Evolutionary conservation across 2,329 filamentous ascomycete genomes (phyloP).

Genomic region (Fusarium keratoplasticum): DNA sequence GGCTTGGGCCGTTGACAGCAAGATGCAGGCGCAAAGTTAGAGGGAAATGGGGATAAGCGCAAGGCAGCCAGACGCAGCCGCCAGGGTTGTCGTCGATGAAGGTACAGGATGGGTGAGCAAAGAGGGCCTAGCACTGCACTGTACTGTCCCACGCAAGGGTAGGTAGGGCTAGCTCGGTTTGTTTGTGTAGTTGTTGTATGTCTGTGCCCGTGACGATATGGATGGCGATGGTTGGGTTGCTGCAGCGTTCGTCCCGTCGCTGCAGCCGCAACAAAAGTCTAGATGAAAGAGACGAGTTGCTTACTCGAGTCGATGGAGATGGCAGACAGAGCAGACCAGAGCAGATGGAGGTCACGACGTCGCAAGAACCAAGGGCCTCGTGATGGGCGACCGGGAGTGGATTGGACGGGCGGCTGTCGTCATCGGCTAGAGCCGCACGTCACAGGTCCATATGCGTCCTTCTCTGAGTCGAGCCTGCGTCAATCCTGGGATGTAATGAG

Average conservation of each 20-base stretch:
- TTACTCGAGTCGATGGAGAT: constrained; percentile 1
- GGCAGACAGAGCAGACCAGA: background rate
- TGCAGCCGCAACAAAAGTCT: constrained; percentile 9
- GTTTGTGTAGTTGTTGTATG: constrained; percentile 15
- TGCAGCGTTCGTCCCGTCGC: constrained; percentile 21
- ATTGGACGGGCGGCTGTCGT: constrained; percentile 40
- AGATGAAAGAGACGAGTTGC: constrained; percentile 5
- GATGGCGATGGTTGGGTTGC: constrained; percentile 13
- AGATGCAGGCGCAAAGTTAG: constrained; percentile 36
- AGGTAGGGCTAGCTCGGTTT: constrained; percentile 1
- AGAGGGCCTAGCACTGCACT: constrained; percentile 32
- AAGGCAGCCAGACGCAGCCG: constrained; percentile 33
- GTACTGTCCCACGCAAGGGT: constrained; percentile 21
- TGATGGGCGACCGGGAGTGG: constrained; percentile 42
- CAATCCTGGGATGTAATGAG: background rate
- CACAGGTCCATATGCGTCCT: constrained; percentile 28
- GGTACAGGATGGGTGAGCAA: constrained; percentile 26
- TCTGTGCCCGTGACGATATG: constrained; percentile 15
- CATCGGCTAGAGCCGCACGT: constrained; percentile 46
- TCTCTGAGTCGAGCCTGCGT: constrained; percentile 10
- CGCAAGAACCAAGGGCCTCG: constrained; percentile 41
- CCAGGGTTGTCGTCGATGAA: constrained; percentile 36
- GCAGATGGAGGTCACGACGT: constrained; percentile 32
- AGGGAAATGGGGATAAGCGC: constrained; percentile 14
- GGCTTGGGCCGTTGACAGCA: constrained; percentile 29